A percentile compares a stretch with the other conserved stretches of the same genome.
Evolutionary conservation across 2,329 filamentous ascomycete genomes (phyloP).

Genomic region (Fusarium napiforme): DNA sequence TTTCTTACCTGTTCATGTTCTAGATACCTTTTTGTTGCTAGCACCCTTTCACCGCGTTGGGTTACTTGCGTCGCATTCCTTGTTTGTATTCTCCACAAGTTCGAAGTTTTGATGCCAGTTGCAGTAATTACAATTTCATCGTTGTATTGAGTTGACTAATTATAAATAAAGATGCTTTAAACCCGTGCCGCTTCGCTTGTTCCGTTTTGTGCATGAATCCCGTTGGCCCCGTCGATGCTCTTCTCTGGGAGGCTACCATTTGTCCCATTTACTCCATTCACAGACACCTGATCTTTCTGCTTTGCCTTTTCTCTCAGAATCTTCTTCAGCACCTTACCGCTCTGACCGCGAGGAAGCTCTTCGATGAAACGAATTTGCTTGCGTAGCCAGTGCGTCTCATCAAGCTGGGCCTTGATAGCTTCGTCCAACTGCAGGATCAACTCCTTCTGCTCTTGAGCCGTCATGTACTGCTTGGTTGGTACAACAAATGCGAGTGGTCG

Average conservation of each 20-base stretch:
- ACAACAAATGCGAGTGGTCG: not conserved
- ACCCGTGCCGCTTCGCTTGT: not conserved
- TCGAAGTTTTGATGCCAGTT: no score
- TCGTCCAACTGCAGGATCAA: not conserved
- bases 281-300: not conserved
- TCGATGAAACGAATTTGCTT: not conserved
- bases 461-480: not conserved
- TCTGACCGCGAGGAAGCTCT: not conserved
- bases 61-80: fast-evolving
- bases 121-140: no score
- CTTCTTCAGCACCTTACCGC: not conserved
- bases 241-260: not conserved
- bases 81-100: no score
- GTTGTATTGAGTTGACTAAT: fast-evolving
- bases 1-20: not conserved
- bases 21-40: not conserved
- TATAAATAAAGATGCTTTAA: fast-evolving
- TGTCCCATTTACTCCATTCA: not conserved
- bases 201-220: not conserved
- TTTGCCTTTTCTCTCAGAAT: not conserved
- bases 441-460: not conserved
- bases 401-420: not conserved
- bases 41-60: fast-evolving
- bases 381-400: not conserved
- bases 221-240: not conserved